phyloP scores from a whole-genome alignment of 2,329 filamentous ascomycete genomes.

The Colletotrichum karsti region DNA sequence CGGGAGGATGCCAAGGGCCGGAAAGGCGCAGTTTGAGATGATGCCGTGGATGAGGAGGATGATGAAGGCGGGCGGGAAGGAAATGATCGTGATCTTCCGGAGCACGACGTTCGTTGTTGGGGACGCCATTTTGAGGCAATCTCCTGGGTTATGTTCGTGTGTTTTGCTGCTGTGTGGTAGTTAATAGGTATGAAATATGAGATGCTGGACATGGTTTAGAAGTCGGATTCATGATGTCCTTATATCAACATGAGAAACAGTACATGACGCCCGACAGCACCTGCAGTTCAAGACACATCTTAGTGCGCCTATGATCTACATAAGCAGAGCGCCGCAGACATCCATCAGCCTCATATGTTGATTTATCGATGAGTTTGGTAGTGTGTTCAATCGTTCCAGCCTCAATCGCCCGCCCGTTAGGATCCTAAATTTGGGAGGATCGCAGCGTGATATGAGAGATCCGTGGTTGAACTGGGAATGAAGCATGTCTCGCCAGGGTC shows the following conservation, averaged over 20 bases:
- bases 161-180: not conserved
- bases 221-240: not conserved
- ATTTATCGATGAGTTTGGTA: not conserved
- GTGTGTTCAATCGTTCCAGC: not conserved
- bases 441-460: not conserved
- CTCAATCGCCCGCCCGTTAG: not conserved
- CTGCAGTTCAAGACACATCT: not conserved
- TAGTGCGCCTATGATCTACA: not conserved
- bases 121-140: not conserved
- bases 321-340: not conserved
- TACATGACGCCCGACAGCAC: not conserved
- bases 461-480: not conserved
- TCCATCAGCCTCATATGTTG: not conserved
- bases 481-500: not conserved
- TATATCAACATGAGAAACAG: not conserved
- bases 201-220: not conserved
- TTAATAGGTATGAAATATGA: not conserved
- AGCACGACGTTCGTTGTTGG: not conserved
- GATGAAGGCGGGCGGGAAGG: slow-evolving; percentile 21
- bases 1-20: slow-evolving; percentile 30
- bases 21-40: slow-evolving; percentile 16
- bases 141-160: not conserved
- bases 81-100: slow-evolving; percentile 34
- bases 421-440: not conserved
- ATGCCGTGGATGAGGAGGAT: slow-evolving; percentile 23